Conservation (phyloP, 2,329 filamentous ascomycete genomes). For the Fusarium buxicola region DNA sequence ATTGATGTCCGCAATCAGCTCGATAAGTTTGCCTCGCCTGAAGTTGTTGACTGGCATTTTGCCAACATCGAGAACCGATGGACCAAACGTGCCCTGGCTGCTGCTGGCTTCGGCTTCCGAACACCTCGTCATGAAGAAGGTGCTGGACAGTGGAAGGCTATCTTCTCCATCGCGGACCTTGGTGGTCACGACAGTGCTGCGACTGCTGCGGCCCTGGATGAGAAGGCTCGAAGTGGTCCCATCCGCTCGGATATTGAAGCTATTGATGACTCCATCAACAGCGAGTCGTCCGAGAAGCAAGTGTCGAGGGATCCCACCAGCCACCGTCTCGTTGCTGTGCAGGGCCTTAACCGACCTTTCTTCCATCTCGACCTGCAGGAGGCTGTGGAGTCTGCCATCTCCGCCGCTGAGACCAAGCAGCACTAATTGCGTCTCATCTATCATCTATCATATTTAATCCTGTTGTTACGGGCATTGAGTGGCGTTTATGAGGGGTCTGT, state of each 20-base stretch:
- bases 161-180: slow-evolving; percentile 93
- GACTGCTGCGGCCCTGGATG: slow-evolving; percentile 68
- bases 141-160: slow-evolving; percentile 70
- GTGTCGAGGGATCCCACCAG: slow-evolving; percentile 46
- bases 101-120: slow-evolving; percentile 64
- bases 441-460: slow-evolving; percentile 4
- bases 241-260: slow-evolving; percentile 47
- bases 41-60: slow-evolving; percentile 62
- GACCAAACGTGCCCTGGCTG: slow-evolving; percentile 66
- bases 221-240: slow-evolving; percentile 55
- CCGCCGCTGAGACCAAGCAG: slow-evolving; percentile 49
- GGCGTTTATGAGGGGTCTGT: slow-evolving; percentile 16
- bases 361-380: slow-evolving; percentile 65
- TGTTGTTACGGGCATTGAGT: slow-evolving; percentile 4
- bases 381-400: slow-evolving; percentile 59
- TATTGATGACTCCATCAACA: slow-evolving; percentile 39
- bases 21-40: slow-evolving; percentile 61
- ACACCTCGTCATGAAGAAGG: slow-evolving; percentile 47
- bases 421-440: slow-evolving; percentile 28
- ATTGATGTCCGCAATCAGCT: slow-evolving; percentile 66
- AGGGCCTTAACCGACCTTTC: slow-evolving; percentile 62
- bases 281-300: slow-evolving; percentile 44
- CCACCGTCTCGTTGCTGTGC: slow-evolving; percentile 52
- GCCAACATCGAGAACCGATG: slow-evolving; percentile 65
- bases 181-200: slow-evolving; percentile 75